Evolutionary conservation across 2,329 filamentous ascomycete species (phyloP).

Genomic region (Claviceps digitariae): DNA sequence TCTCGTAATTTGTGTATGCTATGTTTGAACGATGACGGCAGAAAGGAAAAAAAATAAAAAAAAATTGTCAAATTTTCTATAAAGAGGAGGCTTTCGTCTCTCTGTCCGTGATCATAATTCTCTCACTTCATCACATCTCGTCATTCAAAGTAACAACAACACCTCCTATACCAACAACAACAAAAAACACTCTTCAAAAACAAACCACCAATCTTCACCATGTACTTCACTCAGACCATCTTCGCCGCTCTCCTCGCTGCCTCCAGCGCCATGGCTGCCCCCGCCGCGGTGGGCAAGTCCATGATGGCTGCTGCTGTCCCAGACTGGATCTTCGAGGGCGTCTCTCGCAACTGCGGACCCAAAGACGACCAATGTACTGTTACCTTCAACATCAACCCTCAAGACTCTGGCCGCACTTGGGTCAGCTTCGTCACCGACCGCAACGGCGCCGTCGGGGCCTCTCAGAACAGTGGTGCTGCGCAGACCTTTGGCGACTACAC

Average conservation of each 20-base stretch:
- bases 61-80: background rate
- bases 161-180: background rate
- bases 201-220: conserved; percentile 18
- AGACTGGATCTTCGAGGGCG: conserved; percentile 28
- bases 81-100: background rate
- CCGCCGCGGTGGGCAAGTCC: conserved; percentile 18
- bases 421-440: conserved; percentile 27
- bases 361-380: conserved; percentile 28
- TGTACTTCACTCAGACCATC: conserved; percentile 30
- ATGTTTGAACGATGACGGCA: too few relatives aligned
- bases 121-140: background rate
- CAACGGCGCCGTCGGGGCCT: conserved; percentile 10
- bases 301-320: conserved; percentile 25
- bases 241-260: conserved; percentile 22
- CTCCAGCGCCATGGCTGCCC: conserved; percentile 23
- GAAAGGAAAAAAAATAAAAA: too few relatives aligned
- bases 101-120: too few relatives aligned
- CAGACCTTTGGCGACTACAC: conserved; percentile 34
- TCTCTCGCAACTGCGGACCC: conserved; percentile 26
- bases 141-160: too few relatives aligned
- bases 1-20: background rate
- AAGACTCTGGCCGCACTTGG: conserved; percentile 10
- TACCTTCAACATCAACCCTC: conserved; percentile 27
- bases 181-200: too few relatives aligned
- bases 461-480: conserved; percentile 25